Conservation (phyloP, 768 basidiomycete genomes). For the Lactarius deliciosus region DNA sequence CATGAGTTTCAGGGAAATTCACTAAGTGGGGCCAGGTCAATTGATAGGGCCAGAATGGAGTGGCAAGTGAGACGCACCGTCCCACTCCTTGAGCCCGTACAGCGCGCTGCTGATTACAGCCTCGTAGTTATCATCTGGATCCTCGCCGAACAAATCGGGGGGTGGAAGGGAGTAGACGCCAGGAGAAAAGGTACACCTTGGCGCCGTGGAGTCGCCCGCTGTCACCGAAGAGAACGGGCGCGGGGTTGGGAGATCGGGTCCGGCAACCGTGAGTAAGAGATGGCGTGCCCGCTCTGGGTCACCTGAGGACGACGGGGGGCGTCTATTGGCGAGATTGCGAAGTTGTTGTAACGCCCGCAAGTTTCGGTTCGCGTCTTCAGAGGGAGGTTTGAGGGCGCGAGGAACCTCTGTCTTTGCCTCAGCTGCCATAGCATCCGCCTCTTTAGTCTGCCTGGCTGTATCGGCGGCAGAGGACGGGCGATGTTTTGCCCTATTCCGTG, state of each 20-base stretch:
- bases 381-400: slow-evolving; percentile 8
- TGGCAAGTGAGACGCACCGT: slow-evolving; percentile 39
- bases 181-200: slow-evolving; percentile 47
- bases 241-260: slow-evolving; percentile 33
- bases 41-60: slow-evolving; percentile 2
- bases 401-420: slow-evolving; percentile 15
- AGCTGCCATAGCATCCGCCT: background rate
- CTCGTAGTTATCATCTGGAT: slow-evolving; percentile 26
- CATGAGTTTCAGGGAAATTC: slow-evolving; percentile 14
- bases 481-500: slow-evolving; percentile 11
- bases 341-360: slow-evolving; percentile 32
- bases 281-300: slow-evolving; percentile 42
- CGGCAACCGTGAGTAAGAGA: slow-evolving; percentile 49
- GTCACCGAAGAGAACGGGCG: slow-evolving; percentile 44
- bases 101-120: slow-evolving; percentile 39
- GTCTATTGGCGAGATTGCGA: slow-evolving; percentile 34
- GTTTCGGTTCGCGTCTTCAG: slow-evolving; percentile 21
- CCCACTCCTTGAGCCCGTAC: slow-evolving; percentile 53
- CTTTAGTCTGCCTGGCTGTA: slow-evolving; percentile 14
- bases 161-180: slow-evolving; percentile 43
- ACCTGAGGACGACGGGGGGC: slow-evolving; percentile 32
- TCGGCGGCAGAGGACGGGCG: slow-evolving; percentile 11
- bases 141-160: slow-evolving; percentile 33
- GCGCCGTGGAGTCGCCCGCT: slow-evolving; percentile 38
- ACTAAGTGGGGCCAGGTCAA: slow-evolving; percentile 23